Evolutionary conservation across 371 early-diverging fungal species (phyloP).

Genomic region (Mortierella sp.): DNA sequence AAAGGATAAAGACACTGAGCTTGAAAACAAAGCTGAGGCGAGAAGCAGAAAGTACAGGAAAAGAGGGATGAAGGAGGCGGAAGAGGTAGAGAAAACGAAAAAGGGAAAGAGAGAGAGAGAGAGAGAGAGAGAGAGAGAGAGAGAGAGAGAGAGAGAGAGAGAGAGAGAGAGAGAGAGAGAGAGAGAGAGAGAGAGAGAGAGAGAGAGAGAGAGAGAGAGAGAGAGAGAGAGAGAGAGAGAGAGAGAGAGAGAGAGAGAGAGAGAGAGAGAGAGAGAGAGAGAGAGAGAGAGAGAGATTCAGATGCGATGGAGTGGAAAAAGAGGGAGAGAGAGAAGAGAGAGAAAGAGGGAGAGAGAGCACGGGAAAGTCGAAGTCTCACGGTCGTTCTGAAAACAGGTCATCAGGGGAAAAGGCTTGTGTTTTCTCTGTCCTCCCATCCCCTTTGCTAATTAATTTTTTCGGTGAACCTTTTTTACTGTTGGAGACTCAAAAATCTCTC

Average conservation of each 20-base stretch:
- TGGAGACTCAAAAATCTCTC: no score
- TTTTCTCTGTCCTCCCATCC: no score
- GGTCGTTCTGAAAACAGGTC: no score
- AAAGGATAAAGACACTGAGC: no score
- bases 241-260: not conserved
- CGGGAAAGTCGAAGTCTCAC: no score
- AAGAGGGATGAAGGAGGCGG: not conserved
- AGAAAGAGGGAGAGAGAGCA: no score
- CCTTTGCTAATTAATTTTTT: no score
- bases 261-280: not conserved
- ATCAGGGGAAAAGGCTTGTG: no score
- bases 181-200: not conserved
- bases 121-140: constrained; percentile 1
- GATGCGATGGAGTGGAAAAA: not conserved
- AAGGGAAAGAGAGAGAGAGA: constrained; percentile 4
- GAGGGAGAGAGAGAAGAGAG: not conserved
- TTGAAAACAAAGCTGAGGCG: no score
- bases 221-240: constrained; percentile 11
- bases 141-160: not conserved
- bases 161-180: not conserved
- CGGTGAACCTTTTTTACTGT: no score
- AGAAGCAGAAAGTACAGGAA: no score
- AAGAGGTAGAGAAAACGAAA: not conserved
- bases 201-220: constrained; percentile 1
- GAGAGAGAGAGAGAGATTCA: not conserved